A percentile compares a stretch with the other conserved stretches of the same genome.
Conservation (phyloP, 176 grass and related monocot species). For the Canna indica region DNA sequence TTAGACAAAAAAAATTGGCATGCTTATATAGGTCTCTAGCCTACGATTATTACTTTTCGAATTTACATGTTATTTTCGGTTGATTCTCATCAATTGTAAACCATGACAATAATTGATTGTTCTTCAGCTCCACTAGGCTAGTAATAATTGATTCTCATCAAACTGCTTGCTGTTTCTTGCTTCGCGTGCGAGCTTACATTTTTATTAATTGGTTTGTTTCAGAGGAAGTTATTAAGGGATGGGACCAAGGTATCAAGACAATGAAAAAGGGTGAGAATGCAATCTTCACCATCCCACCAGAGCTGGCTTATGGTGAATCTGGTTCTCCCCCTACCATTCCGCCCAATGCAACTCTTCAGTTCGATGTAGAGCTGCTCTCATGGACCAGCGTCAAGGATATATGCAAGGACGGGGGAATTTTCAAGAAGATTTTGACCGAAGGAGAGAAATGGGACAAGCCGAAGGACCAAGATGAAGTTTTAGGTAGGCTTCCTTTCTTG, state of each 20-base stretch:
- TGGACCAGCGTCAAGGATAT: conserved; percentile 72
- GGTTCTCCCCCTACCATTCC: conserved; percentile 67
- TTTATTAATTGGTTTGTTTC: conserved; percentile 11
- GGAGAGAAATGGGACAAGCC: conserved; percentile 92
- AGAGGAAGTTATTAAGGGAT: conserved; percentile 88
- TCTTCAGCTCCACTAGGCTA: no score
- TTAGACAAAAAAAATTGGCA: neutral
- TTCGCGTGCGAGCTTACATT: conserved; percentile 1
- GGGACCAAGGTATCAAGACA: conserved; percentile 85
- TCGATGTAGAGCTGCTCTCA: conserved; percentile 76
- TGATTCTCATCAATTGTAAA: no score
- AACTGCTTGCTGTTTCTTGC: neutral
- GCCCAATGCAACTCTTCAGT: conserved; percentile 60
- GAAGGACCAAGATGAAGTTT: conserved; percentile 68
- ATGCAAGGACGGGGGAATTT: conserved; percentile 76
- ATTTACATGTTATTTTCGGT: no score
- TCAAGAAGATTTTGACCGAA: conserved; percentile 61
- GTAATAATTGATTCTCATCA: no score
- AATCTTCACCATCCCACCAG: conserved; percentile 70
- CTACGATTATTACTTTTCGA: no score
- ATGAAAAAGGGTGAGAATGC: conserved; percentile 91
- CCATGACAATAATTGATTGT: no score
- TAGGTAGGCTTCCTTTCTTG: conserved; percentile 35
- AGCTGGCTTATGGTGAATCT: conserved; percentile 70
- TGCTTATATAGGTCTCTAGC: no score